Conservation (phyloP, 2,329 filamentous ascomycete species). For the Aspergillus cejpii region DNA sequence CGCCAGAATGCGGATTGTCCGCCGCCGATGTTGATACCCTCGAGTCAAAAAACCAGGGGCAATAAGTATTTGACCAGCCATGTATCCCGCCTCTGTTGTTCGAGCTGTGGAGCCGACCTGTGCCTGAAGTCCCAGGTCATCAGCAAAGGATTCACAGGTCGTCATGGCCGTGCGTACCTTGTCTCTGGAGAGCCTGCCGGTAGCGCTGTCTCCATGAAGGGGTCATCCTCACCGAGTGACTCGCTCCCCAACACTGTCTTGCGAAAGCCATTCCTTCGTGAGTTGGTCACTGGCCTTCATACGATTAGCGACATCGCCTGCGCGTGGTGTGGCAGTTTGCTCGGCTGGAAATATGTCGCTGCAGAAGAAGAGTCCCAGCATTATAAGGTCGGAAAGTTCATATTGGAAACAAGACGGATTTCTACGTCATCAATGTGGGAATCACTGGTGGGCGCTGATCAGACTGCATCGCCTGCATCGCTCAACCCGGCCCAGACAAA, state of each 20-base stretch:
- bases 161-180: slow-evolving; percentile 59
- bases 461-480: background rate
- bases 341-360: slow-evolving; percentile 61
- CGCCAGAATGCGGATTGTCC: slow-evolving; percentile 8
- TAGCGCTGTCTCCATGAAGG: slow-evolving; percentile 24
- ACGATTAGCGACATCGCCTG: slow-evolving; percentile 57
- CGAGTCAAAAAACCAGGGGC: slow-evolving; percentile 2
- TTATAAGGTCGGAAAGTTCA: slow-evolving; percentile 63
- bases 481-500: slow-evolving; percentile 2
- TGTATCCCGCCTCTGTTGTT: slow-evolving; percentile 53
- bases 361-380: slow-evolving; percentile 56
- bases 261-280: slow-evolving; percentile 51
- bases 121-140: slow-evolving; percentile 55
- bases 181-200: slow-evolving; percentile 44
- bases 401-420: slow-evolving; percentile 55
- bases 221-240: slow-evolving; percentile 26
- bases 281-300: slow-evolving; percentile 57
- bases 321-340: slow-evolving; percentile 48
- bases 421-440: slow-evolving; percentile 50
- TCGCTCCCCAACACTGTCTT: slow-evolving; percentile 54
- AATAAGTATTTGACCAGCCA: slow-evolving; percentile 42
- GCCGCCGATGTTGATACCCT: slow-evolving; percentile 4
- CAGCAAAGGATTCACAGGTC: slow-evolving; percentile 59
- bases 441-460: slow-evolving; percentile 16
- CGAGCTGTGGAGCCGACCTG: slow-evolving; percentile 53